Percentiles rank a stretch among this genome's conserved stretches.
Evolutionary conservation across 1,139 yeast species (phyloP).

Genomic region (Scheffersomyces stambukii): DNA sequence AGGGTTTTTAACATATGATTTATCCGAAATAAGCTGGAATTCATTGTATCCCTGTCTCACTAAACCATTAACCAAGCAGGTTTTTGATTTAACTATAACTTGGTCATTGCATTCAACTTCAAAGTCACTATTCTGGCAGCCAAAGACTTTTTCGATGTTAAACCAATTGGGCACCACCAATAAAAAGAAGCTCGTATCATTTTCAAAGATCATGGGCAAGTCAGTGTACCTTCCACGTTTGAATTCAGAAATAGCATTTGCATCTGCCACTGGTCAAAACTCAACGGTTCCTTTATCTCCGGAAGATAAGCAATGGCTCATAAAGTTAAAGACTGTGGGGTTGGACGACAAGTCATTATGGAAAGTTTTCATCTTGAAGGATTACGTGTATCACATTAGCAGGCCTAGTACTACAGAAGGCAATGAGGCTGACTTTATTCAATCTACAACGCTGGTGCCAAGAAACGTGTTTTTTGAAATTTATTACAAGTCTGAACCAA

Average conservation of each 20-base stretch:
- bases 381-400: slow-evolving; percentile 63
- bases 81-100: slow-evolving; percentile 58
- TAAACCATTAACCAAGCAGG: slow-evolving; percentile 61
- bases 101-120: slow-evolving; percentile 69
- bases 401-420: slow-evolving; percentile 13
- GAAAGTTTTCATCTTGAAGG: slow-evolving; percentile 71
- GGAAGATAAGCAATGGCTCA: slow-evolving; percentile 76
- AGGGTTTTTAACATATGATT: slow-evolving; percentile 73
- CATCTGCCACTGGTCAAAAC: slow-evolving; percentile 13
- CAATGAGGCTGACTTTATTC: slow-evolving; percentile 1
- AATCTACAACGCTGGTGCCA: slow-evolving; percentile 28
- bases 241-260: slow-evolving; percentile 14
- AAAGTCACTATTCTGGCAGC: slow-evolving; percentile 72
- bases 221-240: slow-evolving; percentile 33
- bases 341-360: slow-evolving; percentile 69
- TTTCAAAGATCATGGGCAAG: slow-evolving; percentile 34
- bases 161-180: slow-evolving; percentile 6
- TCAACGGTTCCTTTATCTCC: slow-evolving; percentile 32
- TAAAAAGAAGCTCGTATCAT: slow-evolving; percentile 10
- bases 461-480: slow-evolving; percentile 67
- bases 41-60: slow-evolving; percentile 61
- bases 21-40: slow-evolving; percentile 62
- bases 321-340: slow-evolving; percentile 66
- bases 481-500: slow-evolving; percentile 43
- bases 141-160: slow-evolving; percentile 12